Conservation (phyloP, 495 filamentous ascomycete genomes). For the Extremus antarcticus region DNA sequence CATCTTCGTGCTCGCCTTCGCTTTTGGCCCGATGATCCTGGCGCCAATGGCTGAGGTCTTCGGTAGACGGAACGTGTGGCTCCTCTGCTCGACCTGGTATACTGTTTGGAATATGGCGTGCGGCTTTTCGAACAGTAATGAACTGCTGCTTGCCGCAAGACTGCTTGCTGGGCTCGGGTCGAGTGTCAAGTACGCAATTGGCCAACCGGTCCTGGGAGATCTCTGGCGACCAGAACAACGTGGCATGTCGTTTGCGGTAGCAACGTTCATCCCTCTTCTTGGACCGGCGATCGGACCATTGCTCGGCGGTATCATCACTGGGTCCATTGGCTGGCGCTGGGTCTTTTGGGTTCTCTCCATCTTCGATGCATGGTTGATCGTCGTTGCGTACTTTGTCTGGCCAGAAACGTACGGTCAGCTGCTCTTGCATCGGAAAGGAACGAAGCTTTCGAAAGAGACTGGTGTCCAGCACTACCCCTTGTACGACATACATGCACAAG, state of each 20-base stretch:
- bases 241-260: conserved; percentile 50
- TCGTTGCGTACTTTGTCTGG: conserved; percentile 43
- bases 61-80: conserved; percentile 43
- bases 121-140: conserved; percentile 40
- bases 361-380: conserved; percentile 49
- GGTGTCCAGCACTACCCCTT: conserved; percentile 25
- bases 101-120: conserved; percentile 48
- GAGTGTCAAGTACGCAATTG: conserved; percentile 41
- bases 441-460: conserved; percentile 23
- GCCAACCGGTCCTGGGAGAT: conserved; percentile 43
- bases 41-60: conserved; percentile 54
- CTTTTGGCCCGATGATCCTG: conserved; percentile 46
- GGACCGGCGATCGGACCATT: conserved; percentile 57
- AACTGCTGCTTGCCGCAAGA: conserved; percentile 44
- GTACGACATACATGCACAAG: conserved; percentile 37
- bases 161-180: conserved; percentile 50
- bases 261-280: conserved; percentile 52
- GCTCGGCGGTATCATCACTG: conserved; percentile 61
- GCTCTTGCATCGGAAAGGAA: conserved; percentile 25
- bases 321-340: conserved; percentile 68
- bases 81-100: conserved; percentile 54
- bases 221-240: conserved; percentile 53
- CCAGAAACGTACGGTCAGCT: conserved; percentile 25
- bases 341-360: conserved; percentile 76
- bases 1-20: conserved; percentile 42